A percentile compares a stretch with the other conserved stretches of the same genome.
These are phyloP conservation scores for Dictyostelium brefeldianum DNA, from an alignment of 78 protist genomes.

Conservation along the genomic window DNA sequence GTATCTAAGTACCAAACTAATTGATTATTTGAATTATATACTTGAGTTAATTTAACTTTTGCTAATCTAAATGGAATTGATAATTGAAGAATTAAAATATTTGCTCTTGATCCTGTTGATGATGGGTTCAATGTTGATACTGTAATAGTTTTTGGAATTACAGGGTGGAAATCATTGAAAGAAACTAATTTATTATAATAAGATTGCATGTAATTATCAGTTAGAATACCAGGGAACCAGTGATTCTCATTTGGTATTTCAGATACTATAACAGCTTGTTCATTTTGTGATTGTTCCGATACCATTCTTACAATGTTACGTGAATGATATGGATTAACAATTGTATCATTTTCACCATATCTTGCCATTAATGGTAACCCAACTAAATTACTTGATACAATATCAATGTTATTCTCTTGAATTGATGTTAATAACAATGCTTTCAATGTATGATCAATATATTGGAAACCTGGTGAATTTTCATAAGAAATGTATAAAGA, in stretches of 20 bases:
- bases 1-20: slow-evolving; percentile 23
- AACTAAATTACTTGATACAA: slow-evolving; percentile 21
- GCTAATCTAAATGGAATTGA: not conserved
- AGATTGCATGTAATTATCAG: slow-evolving; percentile 31
- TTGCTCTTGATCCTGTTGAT: slow-evolving; percentile 33
- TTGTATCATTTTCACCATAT: slow-evolving; percentile 58
- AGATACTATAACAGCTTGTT: slow-evolving; percentile 10
- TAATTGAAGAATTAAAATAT: slow-evolving; percentile 43
- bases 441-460: slow-evolving; percentile 39
- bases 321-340: slow-evolving; percentile 48
- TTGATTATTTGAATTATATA: not conserved
- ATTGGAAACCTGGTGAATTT: slow-evolving; percentile 26
- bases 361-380: slow-evolving; percentile 50
- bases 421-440: slow-evolving; percentile 36
- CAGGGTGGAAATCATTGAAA: not conserved
- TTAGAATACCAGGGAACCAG: slow-evolving; percentile 73
- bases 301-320: slow-evolving; percentile 54
- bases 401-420: slow-evolving; percentile 40
- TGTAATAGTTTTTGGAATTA: slow-evolving; percentile 21
- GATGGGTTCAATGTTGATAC: slow-evolving; percentile 36
- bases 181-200: slow-evolving; percentile 2
- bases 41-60: slow-evolving; percentile 16
- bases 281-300: slow-evolving; percentile 1
- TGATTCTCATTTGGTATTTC: slow-evolving; percentile 68
- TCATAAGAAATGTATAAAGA: slow-evolving; percentile 24